Evolutionary conservation across 257 asterid species (phyloP).

Genomic region (Penstemon barbatus): DNA sequence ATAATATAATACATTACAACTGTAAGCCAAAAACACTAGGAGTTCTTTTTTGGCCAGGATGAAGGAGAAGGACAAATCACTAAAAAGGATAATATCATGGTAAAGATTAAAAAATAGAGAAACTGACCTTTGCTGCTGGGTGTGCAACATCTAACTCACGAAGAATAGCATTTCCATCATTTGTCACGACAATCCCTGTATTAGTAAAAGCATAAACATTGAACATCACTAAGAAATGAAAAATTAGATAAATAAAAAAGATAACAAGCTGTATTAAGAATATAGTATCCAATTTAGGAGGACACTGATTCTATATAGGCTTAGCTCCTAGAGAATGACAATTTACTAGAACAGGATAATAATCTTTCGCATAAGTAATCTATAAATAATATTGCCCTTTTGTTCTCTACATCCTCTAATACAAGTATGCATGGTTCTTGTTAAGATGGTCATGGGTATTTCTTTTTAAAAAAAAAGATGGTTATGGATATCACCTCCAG

Average conservation of each 20-base stretch:
- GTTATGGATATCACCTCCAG: conserved; percentile 52
- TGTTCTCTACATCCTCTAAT: conserved; percentile 16
- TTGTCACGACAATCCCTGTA: conserved; percentile 91
- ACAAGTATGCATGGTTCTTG: conserved; percentile 6
- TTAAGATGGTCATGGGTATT: not conserved
- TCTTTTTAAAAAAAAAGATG: too few relatives aligned
- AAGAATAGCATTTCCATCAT: conserved; percentile 95
- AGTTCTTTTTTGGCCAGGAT: not conserved
- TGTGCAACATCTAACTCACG: conserved; percentile 95
- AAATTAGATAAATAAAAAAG: not conserved
- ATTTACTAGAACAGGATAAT: too few relatives aligned
- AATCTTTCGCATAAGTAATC: not conserved
- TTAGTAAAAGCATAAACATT: conserved; percentile 16
- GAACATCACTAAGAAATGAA: not conserved
- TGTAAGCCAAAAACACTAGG: not conserved
- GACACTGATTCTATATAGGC: not conserved
- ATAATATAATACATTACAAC: too few relatives aligned
- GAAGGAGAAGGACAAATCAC: not conserved
- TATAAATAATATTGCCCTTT: conserved; percentile 1
- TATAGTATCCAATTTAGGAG: not conserved
- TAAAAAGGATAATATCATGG: not conserved
- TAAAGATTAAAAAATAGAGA: conserved; percentile 4
- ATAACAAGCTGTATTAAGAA: too few relatives aligned
- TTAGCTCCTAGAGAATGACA: too few relatives aligned
- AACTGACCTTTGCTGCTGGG: conserved; percentile 85